Conservation (phyloP, 2,329 filamentous ascomycete species). For the Microcyclospora pomicola region DNA sequence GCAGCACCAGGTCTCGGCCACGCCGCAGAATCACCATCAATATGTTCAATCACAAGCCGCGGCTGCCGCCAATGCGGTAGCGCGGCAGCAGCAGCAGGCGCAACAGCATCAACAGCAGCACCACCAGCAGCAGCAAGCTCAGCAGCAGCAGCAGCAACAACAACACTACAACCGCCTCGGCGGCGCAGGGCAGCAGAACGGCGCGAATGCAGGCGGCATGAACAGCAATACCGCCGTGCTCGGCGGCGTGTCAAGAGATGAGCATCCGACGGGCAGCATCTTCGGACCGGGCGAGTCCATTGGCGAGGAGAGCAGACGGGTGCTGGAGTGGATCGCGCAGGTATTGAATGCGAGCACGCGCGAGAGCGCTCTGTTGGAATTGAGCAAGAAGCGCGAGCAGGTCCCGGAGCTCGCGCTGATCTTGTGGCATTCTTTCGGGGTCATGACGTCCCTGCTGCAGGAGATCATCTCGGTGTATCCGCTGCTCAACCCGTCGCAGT, state of each 20-base stretch:
- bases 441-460: slow-evolving; percentile 94
- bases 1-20: slow-evolving; percentile 43
- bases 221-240: slow-evolving; percentile 36
- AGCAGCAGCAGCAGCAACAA: slow-evolving; percentile 29
- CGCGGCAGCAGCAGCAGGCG: slow-evolving; percentile 26
- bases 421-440: slow-evolving; percentile 95
- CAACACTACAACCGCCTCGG: slow-evolving; percentile 19
- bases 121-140: slow-evolving; percentile 27
- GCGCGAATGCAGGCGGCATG: slow-evolving; percentile 16
- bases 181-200: slow-evolving; percentile 15
- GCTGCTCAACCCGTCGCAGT: slow-evolving; percentile 86
- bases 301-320: slow-evolving; percentile 75
- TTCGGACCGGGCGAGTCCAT: slow-evolving; percentile 19
- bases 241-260: slow-evolving; percentile 19
- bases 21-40: slow-evolving; percentile 46
- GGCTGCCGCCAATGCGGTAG: slow-evolving; percentile 33
- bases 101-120: slow-evolving; percentile 44
- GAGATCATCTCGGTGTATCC: slow-evolving; percentile 99
- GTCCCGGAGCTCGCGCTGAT: slow-evolving; percentile 93
- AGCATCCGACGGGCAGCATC: slow-evolving; percentile 19
- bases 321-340: slow-evolving; percentile 87
- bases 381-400: slow-evolving; percentile 97
- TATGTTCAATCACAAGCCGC: slow-evolving; percentile 28
- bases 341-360: slow-evolving; percentile 75
- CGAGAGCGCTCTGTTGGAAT: slow-evolving; percentile 80